phyloP scores from a whole-genome alignment of 2,329 filamentous ascomycete genomes.

The Fusarium sp. region DNA sequence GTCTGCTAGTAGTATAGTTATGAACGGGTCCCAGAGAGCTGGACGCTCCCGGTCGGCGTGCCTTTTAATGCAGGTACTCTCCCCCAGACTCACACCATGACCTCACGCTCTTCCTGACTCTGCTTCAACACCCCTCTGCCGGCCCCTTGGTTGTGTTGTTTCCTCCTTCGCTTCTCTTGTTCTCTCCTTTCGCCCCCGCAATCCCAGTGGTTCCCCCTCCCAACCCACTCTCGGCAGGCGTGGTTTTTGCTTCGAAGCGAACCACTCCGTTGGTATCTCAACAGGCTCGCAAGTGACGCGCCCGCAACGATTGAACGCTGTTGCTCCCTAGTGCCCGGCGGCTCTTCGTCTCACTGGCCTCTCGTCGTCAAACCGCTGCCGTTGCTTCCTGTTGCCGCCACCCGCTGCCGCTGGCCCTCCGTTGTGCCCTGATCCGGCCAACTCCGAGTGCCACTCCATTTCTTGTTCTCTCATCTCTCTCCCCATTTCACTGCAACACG shows the following conservation, averaged over 20 bases:
- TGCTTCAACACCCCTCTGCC: slow-evolving; percentile 40
- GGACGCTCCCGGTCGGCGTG: slow-evolving; percentile 30
- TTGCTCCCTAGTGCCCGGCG: slow-evolving; percentile 30
- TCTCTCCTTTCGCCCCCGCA: slow-evolving; percentile 43
- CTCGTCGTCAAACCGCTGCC: slow-evolving; percentile 27
- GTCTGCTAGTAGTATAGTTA: slow-evolving; percentile 28
- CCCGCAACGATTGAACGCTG: slow-evolving; percentile 34
- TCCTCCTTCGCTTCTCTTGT: slow-evolving; percentile 42
- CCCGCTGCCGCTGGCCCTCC: slow-evolving; percentile 14
- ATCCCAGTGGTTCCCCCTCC: slow-evolving; percentile 39
- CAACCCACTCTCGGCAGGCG: slow-evolving; percentile 43
- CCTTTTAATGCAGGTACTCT: slow-evolving; percentile 48
- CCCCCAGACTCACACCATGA: slow-evolving; percentile 45
- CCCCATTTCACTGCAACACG: slow-evolving; percentile 27
- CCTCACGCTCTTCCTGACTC: slow-evolving; percentile 42
- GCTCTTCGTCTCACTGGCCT: slow-evolving; percentile 21
- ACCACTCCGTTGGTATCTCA: slow-evolving; percentile 45
- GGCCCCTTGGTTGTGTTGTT: slow-evolving; percentile 37
- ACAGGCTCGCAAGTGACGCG: slow-evolving; percentile 37
- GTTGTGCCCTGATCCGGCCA: slow-evolving; percentile 37
- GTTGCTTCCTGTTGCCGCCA: slow-evolving; percentile 30
- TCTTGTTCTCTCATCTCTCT: slow-evolving; percentile 40
- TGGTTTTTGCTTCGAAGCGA: slow-evolving; percentile 45
- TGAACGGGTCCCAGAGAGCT: slow-evolving; percentile 28
- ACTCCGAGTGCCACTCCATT: slow-evolving; percentile 35